Evolutionary conservation across 805 yeast species (phyloP).

Genomic region (Metschnikowia reukaufii): DNA sequence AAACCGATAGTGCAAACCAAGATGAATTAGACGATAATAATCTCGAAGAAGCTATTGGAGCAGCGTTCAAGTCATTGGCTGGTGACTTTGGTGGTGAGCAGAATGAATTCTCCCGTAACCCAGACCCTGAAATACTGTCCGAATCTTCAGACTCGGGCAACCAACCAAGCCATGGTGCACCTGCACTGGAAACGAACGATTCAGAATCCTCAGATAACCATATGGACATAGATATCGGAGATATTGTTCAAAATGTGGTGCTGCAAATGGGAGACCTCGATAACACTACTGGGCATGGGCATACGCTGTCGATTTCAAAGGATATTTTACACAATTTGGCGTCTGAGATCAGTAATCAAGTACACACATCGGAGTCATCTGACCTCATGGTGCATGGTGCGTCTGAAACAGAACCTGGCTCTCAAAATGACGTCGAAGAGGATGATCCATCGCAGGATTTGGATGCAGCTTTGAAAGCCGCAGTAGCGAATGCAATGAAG

Average conservation of each 20-base stretch:
- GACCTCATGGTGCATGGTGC: not conserved
- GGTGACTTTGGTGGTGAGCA: conserved; percentile 17
- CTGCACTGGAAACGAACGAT: not conserved
- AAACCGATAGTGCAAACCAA: not conserved
- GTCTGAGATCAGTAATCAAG: conserved; percentile 1
- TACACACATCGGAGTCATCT: not conserved
- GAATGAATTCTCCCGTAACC: not conserved
- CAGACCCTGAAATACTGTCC: not conserved
- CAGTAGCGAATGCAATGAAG: conserved; percentile 16
- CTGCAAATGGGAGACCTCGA: conserved; percentile 18
- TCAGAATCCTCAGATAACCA: conserved; percentile 23
- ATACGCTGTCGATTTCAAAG: not conserved
- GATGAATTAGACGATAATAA: not conserved
- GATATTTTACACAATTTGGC: not conserved
- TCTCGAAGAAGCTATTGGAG: conserved; percentile 13
- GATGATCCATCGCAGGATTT: conserved; percentile 6
- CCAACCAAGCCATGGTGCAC: not conserved
- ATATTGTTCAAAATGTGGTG: conserved; percentile 30
- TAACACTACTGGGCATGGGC: not conserved
- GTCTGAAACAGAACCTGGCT: not conserved
- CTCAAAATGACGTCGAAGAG: not conserved
- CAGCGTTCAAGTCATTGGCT: conserved; percentile 18
- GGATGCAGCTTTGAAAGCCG: conserved; percentile 14
- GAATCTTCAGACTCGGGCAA: not conserved
- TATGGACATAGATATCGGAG: conserved; percentile 19